Conservation (phyloP, 306 rosid species). For the Adenanthera pavonina region DNA sequence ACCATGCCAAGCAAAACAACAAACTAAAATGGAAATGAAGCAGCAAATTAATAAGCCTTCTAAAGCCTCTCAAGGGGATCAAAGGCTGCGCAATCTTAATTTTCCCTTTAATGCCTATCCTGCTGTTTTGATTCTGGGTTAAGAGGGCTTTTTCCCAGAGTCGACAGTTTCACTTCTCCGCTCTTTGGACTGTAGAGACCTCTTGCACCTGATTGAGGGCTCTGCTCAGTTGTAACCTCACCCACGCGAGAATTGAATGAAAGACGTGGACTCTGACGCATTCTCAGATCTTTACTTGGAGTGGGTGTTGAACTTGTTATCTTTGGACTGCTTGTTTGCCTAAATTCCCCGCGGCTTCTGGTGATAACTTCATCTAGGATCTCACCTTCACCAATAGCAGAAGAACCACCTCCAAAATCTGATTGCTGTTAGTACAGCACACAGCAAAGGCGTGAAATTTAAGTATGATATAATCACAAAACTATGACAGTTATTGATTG, state of each 20-base stretch:
- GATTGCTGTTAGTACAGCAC: constrained; percentile 63
- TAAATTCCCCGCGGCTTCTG: constrained; percentile 94
- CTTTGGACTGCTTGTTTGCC: constrained; percentile 80
- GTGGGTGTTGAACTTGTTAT: constrained; percentile 82
- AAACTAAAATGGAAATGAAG: constrained; percentile 38
- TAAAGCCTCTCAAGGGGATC: constrained; percentile 27
- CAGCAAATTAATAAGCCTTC: constrained; percentile 35
- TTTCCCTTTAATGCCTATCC: constrained; percentile 34
- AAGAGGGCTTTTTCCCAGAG: constrained; percentile 75
- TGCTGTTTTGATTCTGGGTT: constrained; percentile 51
- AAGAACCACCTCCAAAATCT: constrained; percentile 70
- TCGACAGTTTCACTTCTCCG: constrained; percentile 57
- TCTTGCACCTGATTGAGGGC: constrained; percentile 74
- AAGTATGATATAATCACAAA: not conserved
- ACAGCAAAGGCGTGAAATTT: not conserved
- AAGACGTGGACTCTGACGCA: constrained; percentile 58
- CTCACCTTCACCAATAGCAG: constrained; percentile 72
- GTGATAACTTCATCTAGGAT: constrained; percentile 85
- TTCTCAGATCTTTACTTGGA: constrained; percentile 53
- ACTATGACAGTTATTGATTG: not conserved
- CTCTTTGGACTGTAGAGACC: constrained; percentile 63
- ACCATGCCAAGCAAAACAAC: constrained; percentile 41
- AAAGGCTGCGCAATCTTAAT: constrained; percentile 22
- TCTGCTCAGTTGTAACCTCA: constrained; percentile 57
- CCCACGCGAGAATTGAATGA: constrained; percentile 66